These are phyloP conservation scores for Ogataea trehaloabstinens DNA, from an alignment of 805 yeast genomes.

Conservation along the genomic window DNA sequence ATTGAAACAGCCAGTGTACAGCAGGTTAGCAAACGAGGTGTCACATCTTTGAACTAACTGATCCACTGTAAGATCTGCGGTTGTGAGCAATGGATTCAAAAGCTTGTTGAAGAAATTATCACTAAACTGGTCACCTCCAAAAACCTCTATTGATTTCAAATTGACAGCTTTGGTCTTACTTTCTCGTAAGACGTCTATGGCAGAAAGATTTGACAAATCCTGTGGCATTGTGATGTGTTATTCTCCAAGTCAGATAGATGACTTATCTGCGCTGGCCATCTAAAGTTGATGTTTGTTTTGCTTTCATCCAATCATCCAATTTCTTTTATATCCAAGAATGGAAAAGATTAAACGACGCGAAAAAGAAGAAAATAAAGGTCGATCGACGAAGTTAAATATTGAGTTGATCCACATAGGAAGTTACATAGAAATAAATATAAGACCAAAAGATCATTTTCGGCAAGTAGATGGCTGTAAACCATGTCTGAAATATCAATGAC, in stretches of 20 bases:
- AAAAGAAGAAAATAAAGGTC: neutral
- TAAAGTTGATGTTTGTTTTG: too few species aligned
- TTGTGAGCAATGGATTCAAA: constrained; percentile 41
- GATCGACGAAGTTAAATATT: neutral
- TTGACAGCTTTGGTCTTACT: constrained; percentile 25
- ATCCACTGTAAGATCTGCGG: constrained; percentile 38
- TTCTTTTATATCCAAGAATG: too few species aligned
- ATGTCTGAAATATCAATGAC: too few species aligned
- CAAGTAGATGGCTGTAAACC: too few species aligned
- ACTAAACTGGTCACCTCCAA: constrained; percentile 33
- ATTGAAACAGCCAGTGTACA: constrained; percentile 29
- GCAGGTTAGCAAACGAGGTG: constrained; percentile 18
- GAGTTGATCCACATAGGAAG: neutral
- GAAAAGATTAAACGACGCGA: neutral
- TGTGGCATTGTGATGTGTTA: neutral
- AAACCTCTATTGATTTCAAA: constrained; percentile 29
- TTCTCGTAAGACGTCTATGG: constrained; percentile 13
- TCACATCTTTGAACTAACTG: constrained; percentile 35
- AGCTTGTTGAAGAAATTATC: constrained; percentile 44
- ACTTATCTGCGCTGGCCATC: too few species aligned
- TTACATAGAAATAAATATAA: too few species aligned
- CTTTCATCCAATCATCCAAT: constrained; percentile 2
- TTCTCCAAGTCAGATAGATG: too few species aligned
- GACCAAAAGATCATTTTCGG: neutral
- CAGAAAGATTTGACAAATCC: neutral